phyloP scores from a whole-genome alignment of 2,329 filamentous ascomycete genomes.

The Pseudocercospora vitis region DNA sequence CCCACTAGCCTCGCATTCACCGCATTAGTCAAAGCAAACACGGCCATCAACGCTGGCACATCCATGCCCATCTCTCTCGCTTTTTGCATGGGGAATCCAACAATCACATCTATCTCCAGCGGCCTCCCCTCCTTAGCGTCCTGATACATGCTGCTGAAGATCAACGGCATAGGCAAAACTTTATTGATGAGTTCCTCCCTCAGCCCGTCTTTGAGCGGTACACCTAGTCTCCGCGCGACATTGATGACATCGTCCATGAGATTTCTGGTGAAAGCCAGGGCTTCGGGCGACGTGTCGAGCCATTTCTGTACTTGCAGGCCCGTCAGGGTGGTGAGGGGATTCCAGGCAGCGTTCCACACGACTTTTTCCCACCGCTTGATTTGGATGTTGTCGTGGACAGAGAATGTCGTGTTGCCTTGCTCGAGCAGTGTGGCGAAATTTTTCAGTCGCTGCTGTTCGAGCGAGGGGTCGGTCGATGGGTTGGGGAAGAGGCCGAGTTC shows the following conservation, averaged over 20 bases:
- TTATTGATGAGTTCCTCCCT: conserved; percentile 42
- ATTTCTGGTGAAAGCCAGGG: conserved; percentile 40
- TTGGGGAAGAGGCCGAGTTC: conserved; percentile 57
- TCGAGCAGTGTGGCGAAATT: conserved; percentile 47
- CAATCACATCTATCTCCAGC: conserved; percentile 51
- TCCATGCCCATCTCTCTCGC: conserved; percentile 42
- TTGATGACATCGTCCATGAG: conserved; percentile 49
- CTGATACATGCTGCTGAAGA: conserved; percentile 49
- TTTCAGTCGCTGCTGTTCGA: conserved; percentile 44
- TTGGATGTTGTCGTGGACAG: conserved; percentile 57
- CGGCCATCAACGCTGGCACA: conserved; percentile 43
- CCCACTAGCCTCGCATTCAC: conserved; percentile 29
- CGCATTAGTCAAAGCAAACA: conserved; percentile 38
- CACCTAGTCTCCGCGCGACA: conserved; percentile 42
- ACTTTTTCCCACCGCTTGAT: conserved; percentile 61
- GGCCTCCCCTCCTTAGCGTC: conserved; percentile 45
- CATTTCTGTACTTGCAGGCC: conserved; percentile 45
- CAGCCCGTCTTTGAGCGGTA: conserved; percentile 41
- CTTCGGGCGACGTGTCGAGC: conserved; percentile 44
- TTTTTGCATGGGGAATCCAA: conserved; percentile 45
- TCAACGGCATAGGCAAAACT: conserved; percentile 42
- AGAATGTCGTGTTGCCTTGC: conserved; percentile 47
- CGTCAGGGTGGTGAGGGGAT: conserved; percentile 53
- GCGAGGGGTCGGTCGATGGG: conserved; percentile 22
- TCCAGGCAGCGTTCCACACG: conserved; percentile 62